A percentile compares a stretch with the other conserved stretches of the same genome.
These are phyloP conservation scores for Moelleriella libera DNA, from an alignment of 2,329 filamentous ascomycete genomes.

Conservation along the genomic window DNA sequence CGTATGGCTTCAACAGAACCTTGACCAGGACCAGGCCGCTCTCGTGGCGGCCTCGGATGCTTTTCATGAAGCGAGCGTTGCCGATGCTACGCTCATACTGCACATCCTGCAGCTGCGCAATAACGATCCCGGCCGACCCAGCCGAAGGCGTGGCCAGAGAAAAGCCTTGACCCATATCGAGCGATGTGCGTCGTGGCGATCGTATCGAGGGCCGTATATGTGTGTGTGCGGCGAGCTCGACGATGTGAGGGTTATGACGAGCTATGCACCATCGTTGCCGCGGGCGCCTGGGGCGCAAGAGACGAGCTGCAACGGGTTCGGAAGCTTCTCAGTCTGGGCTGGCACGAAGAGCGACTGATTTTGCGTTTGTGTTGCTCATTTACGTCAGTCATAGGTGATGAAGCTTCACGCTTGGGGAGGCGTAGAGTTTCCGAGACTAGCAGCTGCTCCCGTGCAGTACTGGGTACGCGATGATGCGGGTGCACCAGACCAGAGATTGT, in stretches of 20 bases:
- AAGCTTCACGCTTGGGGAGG: no score
- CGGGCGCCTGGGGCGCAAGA: neutral
- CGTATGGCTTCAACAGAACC: constrained; percentile 84
- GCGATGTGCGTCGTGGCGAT: neutral
- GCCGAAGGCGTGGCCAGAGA: constrained; percentile 84
- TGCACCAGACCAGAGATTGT: no score
- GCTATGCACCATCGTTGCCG: constrained; percentile 1
- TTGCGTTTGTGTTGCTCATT: no score
- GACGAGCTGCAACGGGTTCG: no score
- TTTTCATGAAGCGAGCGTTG: constrained; percentile 91
- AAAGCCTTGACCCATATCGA: constrained; percentile 85
- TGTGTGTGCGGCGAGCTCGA: no score
- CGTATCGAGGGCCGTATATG: neutral
- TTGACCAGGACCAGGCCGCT: constrained; percentile 91
- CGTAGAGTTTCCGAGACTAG: no score
- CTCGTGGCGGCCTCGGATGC: constrained; percentile 76
- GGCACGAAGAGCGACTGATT: no score
- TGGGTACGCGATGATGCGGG: no score
- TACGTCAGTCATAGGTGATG: no score
- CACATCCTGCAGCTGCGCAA: constrained; percentile 80
- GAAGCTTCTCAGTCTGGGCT: no score
- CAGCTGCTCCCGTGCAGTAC: no score
- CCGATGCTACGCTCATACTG: constrained; percentile 88
- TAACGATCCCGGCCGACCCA: constrained; percentile 84
- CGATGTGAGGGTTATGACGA: neutral